Conservation (phyloP, 2,329 filamentous ascomycete genomes). For the Thielaviopsis euricoi region DNA sequence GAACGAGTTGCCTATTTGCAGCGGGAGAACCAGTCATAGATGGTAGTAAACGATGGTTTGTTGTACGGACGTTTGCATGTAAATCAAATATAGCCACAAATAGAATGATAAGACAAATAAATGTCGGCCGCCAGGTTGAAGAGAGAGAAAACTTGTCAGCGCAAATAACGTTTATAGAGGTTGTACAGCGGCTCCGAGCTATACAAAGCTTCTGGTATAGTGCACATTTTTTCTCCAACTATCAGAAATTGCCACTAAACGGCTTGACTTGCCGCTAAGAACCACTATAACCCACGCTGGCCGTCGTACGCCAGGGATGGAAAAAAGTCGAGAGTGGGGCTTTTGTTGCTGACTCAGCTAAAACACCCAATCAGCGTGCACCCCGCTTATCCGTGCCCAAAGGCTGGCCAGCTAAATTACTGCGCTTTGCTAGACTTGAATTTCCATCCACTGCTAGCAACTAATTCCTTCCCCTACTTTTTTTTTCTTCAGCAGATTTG, state of each 20-base stretch:
- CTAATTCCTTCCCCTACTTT: background rate
- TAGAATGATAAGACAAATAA: too few relatives aligned
- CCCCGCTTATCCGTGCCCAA: constrained; percentile 5
- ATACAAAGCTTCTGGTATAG: too few relatives aligned
- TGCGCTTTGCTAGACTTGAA: background rate
- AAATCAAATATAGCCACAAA: too few relatives aligned
- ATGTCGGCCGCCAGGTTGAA: too few relatives aligned
- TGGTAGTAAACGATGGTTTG: background rate
- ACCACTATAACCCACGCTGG: background rate
- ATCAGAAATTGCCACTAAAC: too few relatives aligned
- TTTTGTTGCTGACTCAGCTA: constrained; percentile 5
- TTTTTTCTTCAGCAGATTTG: background rate
- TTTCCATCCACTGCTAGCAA: background rate
- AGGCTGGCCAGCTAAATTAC: constrained; percentile 3
- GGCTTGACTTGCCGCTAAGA: background rate
- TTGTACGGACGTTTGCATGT: background rate
- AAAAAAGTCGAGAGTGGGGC: constrained; percentile 3
- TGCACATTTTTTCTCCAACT: too few relatives aligned
- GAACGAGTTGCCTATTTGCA: constrained; percentile 2
- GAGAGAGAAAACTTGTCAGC: too few relatives aligned
- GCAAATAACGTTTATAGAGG: too few relatives aligned
- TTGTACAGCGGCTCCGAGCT: too few relatives aligned
- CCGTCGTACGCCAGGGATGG: background rate
- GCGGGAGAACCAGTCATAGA: background rate
- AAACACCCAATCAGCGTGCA: constrained; percentile 1